phyloP scores from a whole-genome alignment of 768 basidiomycete genomes.

The Naganishia antarctica region DNA sequence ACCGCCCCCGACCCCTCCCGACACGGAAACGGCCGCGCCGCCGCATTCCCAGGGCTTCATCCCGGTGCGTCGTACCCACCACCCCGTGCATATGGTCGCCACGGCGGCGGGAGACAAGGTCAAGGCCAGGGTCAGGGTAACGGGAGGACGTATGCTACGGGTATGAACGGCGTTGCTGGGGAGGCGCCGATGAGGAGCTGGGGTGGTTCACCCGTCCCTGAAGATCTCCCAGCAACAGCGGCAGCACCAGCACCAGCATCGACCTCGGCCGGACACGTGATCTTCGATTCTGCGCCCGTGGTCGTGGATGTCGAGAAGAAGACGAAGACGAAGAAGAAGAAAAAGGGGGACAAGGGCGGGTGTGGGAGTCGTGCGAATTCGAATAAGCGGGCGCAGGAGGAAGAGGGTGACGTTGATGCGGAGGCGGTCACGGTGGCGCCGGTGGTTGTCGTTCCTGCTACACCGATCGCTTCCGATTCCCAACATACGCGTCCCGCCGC shows the following conservation, averaged over 20 bases:
- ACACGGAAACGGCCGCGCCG: conserved; percentile 3
- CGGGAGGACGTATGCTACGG: conserved; percentile 40
- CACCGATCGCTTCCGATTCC: conserved; percentile 2
- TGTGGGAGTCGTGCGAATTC: conserved; percentile 45
- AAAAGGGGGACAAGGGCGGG: conserved; percentile 46
- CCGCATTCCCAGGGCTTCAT: conserved; percentile 30
- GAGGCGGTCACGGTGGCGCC: conserved; percentile 1
- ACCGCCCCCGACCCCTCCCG: conserved; percentile 23
- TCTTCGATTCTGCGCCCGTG: neutral
- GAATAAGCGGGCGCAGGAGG: conserved; percentile 7
- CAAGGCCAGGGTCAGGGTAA: conserved; percentile 46
- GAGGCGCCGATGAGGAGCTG: conserved; percentile 26
- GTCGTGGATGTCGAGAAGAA: neutral
- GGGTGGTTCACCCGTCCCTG: conserved; percentile 22
- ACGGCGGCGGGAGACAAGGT: conserved; percentile 32
- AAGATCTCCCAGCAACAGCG: neutral
- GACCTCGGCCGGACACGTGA: neutral
- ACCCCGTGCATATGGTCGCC: conserved; percentile 34
- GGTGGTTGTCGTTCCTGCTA: conserved; percentile 5
- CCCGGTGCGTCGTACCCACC: conserved; percentile 38
- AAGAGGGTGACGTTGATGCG: neutral
- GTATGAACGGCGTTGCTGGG: conserved; percentile 30
- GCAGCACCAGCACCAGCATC: conserved; percentile 7
- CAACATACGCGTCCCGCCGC: conserved; percentile 14
- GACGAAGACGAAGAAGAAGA: conserved; percentile 44